phyloP scores from a whole-genome alignment of 2,329 filamentous ascomycete species.

The Arthrinium puccinioides region DNA sequence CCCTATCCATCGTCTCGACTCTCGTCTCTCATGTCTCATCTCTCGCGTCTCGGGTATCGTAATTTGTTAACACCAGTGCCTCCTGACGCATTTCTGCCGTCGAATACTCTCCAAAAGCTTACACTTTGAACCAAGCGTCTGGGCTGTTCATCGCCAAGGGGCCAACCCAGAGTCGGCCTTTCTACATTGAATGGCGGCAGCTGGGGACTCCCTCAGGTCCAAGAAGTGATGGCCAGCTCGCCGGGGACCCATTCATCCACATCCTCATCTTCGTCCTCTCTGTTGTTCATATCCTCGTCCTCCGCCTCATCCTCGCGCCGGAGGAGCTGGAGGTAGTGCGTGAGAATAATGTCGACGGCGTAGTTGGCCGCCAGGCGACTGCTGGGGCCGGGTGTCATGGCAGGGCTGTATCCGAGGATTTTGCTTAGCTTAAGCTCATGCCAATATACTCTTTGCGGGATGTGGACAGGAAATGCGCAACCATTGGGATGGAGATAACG shows the following conservation, averaged over 20 bases:
- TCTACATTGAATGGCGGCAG: too few species aligned
- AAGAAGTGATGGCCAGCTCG: too few species aligned
- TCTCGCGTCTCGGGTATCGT: too few species aligned
- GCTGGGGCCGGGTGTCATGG: slow-evolving; percentile 1
- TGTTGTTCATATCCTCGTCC: background rate
- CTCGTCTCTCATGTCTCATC: too few species aligned
- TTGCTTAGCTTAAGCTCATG: background rate
- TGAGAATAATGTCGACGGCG: slow-evolving; percentile 15
- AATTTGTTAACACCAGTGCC: too few species aligned
- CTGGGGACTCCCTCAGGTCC: too few species aligned
- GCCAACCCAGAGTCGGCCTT: too few species aligned
- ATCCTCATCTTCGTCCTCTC: background rate
- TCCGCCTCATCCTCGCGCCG: background rate
- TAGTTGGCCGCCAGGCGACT: background rate
- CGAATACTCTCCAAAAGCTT: too few species aligned
- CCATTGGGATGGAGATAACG: background rate
- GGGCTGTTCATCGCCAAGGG: too few species aligned
- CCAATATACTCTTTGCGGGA: background rate
- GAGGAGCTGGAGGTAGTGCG: background rate
- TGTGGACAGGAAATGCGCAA: background rate
- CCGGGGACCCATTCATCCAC: background rate
- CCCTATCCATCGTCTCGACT: too few species aligned
- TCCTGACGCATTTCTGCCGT: too few species aligned
- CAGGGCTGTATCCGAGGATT: background rate
- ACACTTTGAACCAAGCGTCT: too few species aligned